Evolutionary conservation across 163 green algal genomes (phyloP).

Genomic region (Volvox carteri): DNA sequence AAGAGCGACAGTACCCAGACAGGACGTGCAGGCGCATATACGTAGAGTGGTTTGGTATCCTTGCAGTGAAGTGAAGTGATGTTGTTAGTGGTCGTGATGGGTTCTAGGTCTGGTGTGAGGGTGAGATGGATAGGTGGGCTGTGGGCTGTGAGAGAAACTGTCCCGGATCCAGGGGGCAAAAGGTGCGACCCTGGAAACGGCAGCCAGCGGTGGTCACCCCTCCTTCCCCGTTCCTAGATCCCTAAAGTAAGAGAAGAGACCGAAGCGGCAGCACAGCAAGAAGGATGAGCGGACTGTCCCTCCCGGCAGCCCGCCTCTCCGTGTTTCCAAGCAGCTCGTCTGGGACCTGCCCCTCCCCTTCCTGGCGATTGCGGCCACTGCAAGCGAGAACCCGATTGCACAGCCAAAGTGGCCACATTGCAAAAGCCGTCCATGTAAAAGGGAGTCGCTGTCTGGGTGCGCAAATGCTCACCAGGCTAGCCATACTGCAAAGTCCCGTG

Average conservation of each 20-base stretch:
- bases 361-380: background rate
- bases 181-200: too few species aligned
- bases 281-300: background rate
- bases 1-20: background rate
- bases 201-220: too few species aligned
- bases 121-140: too few species aligned
- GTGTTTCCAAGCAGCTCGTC: background rate
- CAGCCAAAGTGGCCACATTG: background rate
- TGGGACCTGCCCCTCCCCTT: background rate
- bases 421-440: background rate
- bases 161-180: too few species aligned
- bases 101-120: too few species aligned
- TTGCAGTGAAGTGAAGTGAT: too few species aligned
- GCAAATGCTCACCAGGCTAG: slow-evolving; percentile 61
- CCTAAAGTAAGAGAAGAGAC: too few species aligned
- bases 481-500: slow-evolving; percentile 60
- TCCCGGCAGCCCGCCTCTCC: background rate
- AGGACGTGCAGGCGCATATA: background rate
- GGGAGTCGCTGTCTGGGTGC: background rate
- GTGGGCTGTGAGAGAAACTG: too few species aligned
- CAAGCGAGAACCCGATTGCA: background rate
- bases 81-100: too few species aligned
- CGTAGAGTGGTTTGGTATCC: background rate
- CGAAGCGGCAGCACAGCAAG: too few species aligned
- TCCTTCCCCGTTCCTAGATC: too few species aligned